Conservation (phyloP, 2,329 filamentous ascomycete genomes). For the Setomelanomma holmii region DNA sequence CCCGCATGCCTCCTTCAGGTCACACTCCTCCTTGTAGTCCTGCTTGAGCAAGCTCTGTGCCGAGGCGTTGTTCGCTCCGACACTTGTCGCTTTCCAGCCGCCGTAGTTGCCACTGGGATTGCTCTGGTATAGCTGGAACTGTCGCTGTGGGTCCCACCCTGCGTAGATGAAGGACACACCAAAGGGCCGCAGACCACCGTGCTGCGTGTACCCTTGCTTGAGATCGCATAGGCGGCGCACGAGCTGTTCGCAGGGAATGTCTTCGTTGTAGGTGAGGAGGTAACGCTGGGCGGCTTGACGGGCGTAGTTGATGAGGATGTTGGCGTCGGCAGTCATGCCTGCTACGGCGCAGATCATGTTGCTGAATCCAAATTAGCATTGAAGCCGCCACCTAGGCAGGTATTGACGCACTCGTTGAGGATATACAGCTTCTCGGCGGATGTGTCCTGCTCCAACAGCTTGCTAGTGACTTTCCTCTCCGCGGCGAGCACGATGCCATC, state of each 20-base stretch:
- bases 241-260: conserved; percentile 98
- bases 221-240: conserved; percentile 95
- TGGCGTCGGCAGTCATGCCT: conserved; percentile 98
- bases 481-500: conserved; percentile 98
- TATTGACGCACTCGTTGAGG: conserved; percentile 83
- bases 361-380: conserved; percentile 57
- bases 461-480: conserved; percentile 98
- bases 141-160: conserved; percentile 91
- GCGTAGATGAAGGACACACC: conserved; percentile 99
- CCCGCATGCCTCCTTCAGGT: conserved; percentile 92
- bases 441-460: conserved; percentile 98
- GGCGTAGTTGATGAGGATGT: conserved; percentile 99
- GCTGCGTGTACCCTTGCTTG: conserved; percentile 99
- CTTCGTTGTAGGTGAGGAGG: conserved; percentile 99
- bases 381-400: neutral
- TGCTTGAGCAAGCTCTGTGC: conserved; percentile 98
- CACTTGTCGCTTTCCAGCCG: conserved; percentile 98
- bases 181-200: conserved; percentile 96
- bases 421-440: conserved; percentile 99
- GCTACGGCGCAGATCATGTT: conserved; percentile 99
- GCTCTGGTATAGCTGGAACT: conserved; percentile 99
- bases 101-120: conserved; percentile 99
- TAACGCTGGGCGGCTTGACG: conserved; percentile 96
- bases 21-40: conserved; percentile 99
- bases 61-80: conserved; percentile 96